Conservation (phyloP, 108 stramenopile genomes). For the Pseudonitzschia pungens region DNA sequence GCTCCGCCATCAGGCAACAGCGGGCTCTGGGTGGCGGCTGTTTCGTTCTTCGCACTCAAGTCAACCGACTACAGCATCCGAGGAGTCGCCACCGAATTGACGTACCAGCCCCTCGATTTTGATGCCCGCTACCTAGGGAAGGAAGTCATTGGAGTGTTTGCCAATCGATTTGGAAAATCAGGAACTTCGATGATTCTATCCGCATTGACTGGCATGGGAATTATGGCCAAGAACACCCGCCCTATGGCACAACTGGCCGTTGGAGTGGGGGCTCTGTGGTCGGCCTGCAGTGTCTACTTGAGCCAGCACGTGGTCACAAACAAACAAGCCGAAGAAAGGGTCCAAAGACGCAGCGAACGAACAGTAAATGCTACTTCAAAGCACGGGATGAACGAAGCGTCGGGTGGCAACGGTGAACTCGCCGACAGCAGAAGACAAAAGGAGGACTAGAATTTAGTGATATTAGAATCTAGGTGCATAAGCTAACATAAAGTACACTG, state of each 20-base stretch:
- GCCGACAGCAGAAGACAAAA: not conserved
- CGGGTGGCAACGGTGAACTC: not conserved
- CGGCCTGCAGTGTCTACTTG: slow-evolving; percentile 24
- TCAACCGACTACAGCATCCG: slow-evolving; percentile 75
- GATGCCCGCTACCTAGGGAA: slow-evolving; percentile 77
- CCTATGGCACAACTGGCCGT: slow-evolving; percentile 29
- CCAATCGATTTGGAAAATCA: slow-evolving; percentile 83
- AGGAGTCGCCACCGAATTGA: slow-evolving; percentile 70
- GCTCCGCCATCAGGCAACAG: not conserved
- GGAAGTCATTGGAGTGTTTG: slow-evolving; percentile 88
- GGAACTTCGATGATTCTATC: slow-evolving; percentile 66
- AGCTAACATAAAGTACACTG: too few relatives aligned
- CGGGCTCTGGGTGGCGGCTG: slow-evolving; percentile 51
- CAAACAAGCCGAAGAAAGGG: slow-evolving; percentile 49
- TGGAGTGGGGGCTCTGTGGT: slow-evolving; percentile 29
- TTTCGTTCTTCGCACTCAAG: slow-evolving; percentile 60
- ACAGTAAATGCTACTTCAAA: not conserved
- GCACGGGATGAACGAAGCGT: not conserved
- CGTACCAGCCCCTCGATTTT: slow-evolving; percentile 80
- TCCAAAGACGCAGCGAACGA: slow-evolving; percentile 32
- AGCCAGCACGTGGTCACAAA: slow-evolving; percentile 30
- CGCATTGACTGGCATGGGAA: slow-evolving; percentile 13
- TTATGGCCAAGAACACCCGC: slow-evolving; percentile 6
- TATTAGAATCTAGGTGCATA: too few relatives aligned
- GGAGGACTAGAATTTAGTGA: not conserved